Base-by-base conservation (phyloP, 352 stramenopile species). In the Phytophthora hibernalis region DNA sequence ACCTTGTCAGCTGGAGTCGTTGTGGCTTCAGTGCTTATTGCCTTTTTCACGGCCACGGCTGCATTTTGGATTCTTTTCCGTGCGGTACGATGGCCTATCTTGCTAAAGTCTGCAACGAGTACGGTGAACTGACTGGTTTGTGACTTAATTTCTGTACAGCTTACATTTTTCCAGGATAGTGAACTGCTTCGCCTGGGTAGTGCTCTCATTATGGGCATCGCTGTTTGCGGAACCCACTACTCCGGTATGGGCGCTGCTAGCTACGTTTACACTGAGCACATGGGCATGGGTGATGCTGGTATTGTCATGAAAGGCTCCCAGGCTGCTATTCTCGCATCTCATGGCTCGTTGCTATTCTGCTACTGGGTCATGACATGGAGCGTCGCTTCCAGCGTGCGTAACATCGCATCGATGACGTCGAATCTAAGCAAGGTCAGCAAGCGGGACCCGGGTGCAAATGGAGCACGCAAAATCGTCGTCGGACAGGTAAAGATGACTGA, bases 31-130 rank as follows among this genome's bases (percentile, higher is more conserved):
- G 83, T 70, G 10, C 49, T 79, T 6, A 84, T 92, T 22, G 81
- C 81, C 7, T 88, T 85, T 30, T 75, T 82, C 43, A 77, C 82
- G 9, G 81, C 81, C 1, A 90, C 69, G 18, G 78, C 82, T 2
- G 81, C 77, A 21, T 90, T 90, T 38, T 92, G 81, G 83, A 92
- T 89, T 49, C 50, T 92, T 11, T 90, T 90, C 30, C 83, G 81
- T 42, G 77, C 71, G 21, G 82, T 88, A 72, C 18, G 40, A 26
- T 15, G 16, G 11, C 10, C n/a, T n/a, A 43, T 21, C 13, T 18
- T 11, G 37, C 16, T n/a, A 20, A 43, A 18, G 3, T n/a, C 37
- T 43, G 13, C 37, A 43, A 8, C n/a, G 37, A 31, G 26, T 43
- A 43, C 31, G 1, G 1, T 38, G 9, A 16, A 38, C 31, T 43